These are phyloP conservation scores for Hyaloscypha bicolor DNA, from an alignment of 495 filamentous ascomycete genomes.

Conservation along the genomic window DNA sequence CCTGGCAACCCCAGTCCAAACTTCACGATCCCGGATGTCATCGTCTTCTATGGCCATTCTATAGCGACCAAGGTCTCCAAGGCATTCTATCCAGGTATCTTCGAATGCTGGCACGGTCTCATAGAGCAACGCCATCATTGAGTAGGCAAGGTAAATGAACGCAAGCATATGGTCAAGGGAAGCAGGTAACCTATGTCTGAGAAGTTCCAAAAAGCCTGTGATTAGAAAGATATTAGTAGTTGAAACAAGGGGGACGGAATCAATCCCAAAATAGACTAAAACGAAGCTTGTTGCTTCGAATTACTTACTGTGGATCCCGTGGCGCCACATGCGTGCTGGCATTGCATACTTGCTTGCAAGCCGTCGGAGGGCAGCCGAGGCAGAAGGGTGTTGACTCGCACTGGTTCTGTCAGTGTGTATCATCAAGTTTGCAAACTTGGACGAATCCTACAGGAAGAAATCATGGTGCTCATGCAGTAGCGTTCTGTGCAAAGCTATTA, in stretches of 20 bases:
- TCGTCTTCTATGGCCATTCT: slow-evolving; percentile 78
- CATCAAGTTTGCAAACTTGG: too few relatives aligned
- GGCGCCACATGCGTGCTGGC: slow-evolving; percentile 84
- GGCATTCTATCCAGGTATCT: slow-evolving; percentile 89
- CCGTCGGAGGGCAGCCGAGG: slow-evolving; percentile 56
- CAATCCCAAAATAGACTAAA: too few relatives aligned
- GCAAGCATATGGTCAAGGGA: slow-evolving; percentile 78
- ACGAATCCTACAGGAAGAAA: slow-evolving; percentile 58
- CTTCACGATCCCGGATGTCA: slow-evolving; percentile 69
- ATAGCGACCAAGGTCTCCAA: slow-evolving; percentile 71
- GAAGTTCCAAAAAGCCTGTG: slow-evolving; percentile 64
- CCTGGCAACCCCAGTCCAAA: slow-evolving; percentile 75
- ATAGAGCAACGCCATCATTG: slow-evolving; percentile 75
- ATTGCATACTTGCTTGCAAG: slow-evolving; percentile 74
- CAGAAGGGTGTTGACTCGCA: slow-evolving; percentile 73
- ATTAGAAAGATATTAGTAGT: background rate
- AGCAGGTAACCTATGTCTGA: slow-evolving; percentile 68
- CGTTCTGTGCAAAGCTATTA: slow-evolving; percentile 72
- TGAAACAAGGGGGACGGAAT: background rate
- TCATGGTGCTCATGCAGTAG: slow-evolving; percentile 80
- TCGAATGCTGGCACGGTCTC: slow-evolving; percentile 77
- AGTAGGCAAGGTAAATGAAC: slow-evolving; percentile 81
- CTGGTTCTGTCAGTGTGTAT: too few relatives aligned
- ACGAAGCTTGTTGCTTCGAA: background rate
- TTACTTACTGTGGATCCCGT: slow-evolving; percentile 65